These are phyloP conservation scores for Amauroascus verrucosus DNA, from an alignment of 2,329 filamentous ascomycete genomes.

Conservation along the genomic window DNA sequence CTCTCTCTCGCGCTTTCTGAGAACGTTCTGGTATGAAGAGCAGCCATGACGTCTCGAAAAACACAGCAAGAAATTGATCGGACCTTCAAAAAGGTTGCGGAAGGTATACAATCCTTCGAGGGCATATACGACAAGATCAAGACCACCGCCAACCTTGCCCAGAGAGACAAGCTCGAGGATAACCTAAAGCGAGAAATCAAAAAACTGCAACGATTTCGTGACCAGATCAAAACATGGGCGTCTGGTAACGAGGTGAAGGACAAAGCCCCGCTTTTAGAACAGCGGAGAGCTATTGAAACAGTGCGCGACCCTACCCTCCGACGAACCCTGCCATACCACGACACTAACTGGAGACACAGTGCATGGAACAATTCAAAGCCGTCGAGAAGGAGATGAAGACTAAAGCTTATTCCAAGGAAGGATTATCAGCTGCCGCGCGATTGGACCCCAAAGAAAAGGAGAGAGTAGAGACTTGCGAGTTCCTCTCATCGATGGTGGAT, in stretches of 20 bases:
- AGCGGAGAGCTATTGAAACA: conserved; percentile 94
- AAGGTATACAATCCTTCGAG: conserved; percentile 88
- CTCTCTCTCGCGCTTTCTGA: conserved; percentile 3
- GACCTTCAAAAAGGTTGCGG: conserved; percentile 96
- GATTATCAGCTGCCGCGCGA: conserved; percentile 79
- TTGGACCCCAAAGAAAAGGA: conserved; percentile 97
- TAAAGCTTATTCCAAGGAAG: conserved; percentile 98
- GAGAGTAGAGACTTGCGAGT: conserved; percentile 78
- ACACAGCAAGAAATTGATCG: conserved; percentile 97
- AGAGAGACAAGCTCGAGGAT: conserved; percentile 97
- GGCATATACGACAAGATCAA: conserved; percentile 97
- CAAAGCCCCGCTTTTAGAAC: conserved; percentile 86
- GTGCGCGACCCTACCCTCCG: conserved; percentile 38
- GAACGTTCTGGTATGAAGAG: conserved; percentile 17
- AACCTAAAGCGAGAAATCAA: conserved; percentile 99
- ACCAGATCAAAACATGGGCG: conserved; percentile 99
- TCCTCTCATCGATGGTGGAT: conserved; percentile 77
- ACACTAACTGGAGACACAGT: conserved; percentile 24
- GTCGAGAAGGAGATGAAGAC: conserved; percentile 99
- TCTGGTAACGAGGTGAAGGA: conserved; percentile 99
- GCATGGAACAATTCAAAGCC: conserved; percentile 99
- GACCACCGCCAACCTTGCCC: conserved; percentile 78
- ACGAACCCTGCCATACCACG: background rate
- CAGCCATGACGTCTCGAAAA: conserved; percentile 84
- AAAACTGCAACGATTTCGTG: conserved; percentile 92